Evolutionary conservation across 2,329 filamentous ascomycete species (phyloP).

Genomic region (Magnaporthiopsis rhizophila): DNA sequence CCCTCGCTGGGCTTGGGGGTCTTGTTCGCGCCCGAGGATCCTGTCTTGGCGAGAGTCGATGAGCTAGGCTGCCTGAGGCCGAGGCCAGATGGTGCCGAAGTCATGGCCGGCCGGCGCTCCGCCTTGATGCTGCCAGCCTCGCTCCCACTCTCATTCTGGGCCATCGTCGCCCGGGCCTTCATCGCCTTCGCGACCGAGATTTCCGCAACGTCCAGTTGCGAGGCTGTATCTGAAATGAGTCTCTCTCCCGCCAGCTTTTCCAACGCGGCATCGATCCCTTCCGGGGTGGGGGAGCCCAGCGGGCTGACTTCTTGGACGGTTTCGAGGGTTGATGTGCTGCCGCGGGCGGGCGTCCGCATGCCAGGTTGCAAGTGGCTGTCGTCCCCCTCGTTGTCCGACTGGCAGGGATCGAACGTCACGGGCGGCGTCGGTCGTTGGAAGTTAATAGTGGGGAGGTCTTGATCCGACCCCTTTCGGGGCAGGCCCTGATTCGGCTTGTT

Average conservation of each 20-base stretch:
- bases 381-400: slow-evolving; percentile 45
- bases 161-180: slow-evolving; percentile 38
- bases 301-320: slow-evolving; percentile 88
- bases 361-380: slow-evolving; percentile 42
- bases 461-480: slow-evolving; percentile 36
- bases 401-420: slow-evolving; percentile 27
- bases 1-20: slow-evolving; percentile 66
- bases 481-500: slow-evolving; percentile 35
- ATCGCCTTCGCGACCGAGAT: slow-evolving; percentile 31
- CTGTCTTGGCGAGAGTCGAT: slow-evolving; percentile 33
- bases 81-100: slow-evolving; percentile 40
- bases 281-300: slow-evolving; percentile 65
- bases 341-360: slow-evolving; percentile 52
- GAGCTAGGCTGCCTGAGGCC: slow-evolving; percentile 59
- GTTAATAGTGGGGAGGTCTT: slow-evolving; percentile 43
- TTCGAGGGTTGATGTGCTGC: slow-evolving; percentile 60
- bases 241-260: slow-evolving; percentile 43
- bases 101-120: slow-evolving; percentile 34
- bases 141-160: slow-evolving; percentile 51
- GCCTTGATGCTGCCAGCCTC: slow-evolving; percentile 51
- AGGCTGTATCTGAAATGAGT: slow-evolving; percentile 30
- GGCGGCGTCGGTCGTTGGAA: slow-evolving; percentile 43
- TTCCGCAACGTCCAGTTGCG: slow-evolving; percentile 32
- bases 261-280: slow-evolving; percentile 34
- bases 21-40: slow-evolving; percentile 43